Conservation (phyloP, 2,329 filamentous ascomycete genomes). For the Leptographium lundbergii region DNA sequence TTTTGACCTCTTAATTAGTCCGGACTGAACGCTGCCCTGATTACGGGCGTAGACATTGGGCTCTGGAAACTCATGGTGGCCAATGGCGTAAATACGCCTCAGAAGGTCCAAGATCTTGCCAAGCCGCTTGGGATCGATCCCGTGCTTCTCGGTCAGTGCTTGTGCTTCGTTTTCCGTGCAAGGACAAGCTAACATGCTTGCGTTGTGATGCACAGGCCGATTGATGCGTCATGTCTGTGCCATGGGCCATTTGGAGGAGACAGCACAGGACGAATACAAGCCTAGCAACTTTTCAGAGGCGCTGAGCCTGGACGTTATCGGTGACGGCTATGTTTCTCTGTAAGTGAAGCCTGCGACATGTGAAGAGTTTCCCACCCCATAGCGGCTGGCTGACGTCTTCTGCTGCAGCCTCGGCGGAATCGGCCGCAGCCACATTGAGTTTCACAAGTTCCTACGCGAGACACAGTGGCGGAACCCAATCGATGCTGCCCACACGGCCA, state of each 20-base stretch:
- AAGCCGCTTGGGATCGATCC: constrained; percentile 15
- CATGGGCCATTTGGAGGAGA: constrained; percentile 24
- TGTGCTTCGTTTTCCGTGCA: background rate
- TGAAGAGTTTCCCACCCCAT: no score
- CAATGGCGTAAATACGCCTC: constrained; percentile 17
- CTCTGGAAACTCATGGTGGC: constrained; percentile 23
- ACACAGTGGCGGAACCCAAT: background rate
- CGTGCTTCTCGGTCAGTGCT: constrained; percentile 14
- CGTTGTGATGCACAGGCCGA: constrained; percentile 7
- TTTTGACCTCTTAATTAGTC: background rate
- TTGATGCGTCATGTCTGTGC: constrained; percentile 22
- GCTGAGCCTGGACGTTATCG: constrained; percentile 19
- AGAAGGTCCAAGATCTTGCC: constrained; percentile 20
- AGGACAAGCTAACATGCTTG: background rate
- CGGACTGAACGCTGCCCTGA: background rate
- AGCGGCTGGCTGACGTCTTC: background rate
- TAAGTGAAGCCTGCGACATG: background rate
- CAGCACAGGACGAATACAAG: constrained; percentile 20
- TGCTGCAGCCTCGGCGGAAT: constrained; percentile 6
- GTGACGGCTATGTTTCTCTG: constrained; percentile 19
- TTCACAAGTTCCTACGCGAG: background rate
- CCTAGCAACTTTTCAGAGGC: constrained; percentile 23
- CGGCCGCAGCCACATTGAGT: background rate
- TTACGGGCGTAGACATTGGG: constrained; percentile 21
- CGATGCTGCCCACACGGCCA: background rate